A percentile compares a stretch with the other conserved stretches of the same genome.
phyloP scores from a whole-genome alignment of 805 yeast genomes.

The Ogataea glucozyma region DNA sequence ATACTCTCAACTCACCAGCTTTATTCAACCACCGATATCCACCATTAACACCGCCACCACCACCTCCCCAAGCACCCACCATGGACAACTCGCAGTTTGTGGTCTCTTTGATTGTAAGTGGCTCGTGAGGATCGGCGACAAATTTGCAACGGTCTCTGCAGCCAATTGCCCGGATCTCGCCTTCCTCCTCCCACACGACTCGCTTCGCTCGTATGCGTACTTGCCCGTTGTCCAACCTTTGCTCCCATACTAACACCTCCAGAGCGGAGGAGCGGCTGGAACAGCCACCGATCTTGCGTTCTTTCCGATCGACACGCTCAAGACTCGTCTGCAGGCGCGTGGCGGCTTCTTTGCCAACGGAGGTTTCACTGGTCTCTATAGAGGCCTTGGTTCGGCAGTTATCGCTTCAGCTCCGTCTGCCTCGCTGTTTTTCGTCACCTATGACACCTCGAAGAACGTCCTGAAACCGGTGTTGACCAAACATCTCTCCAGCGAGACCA shows the following conservation, averaged over 20 bases:
- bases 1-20: too few species aligned
- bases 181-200: constrained; percentile 15
- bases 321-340: constrained; percentile 91
- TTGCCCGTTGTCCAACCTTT: background rate
- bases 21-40: too few species aligned
- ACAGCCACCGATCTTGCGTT: constrained; percentile 92
- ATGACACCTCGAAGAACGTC: constrained; percentile 66
- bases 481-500: constrained; percentile 24
- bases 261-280: constrained; percentile 94
- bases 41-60: too few species aligned
- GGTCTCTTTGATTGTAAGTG: too few species aligned
- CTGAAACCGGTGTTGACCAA: constrained; percentile 24
- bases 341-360: constrained; percentile 95
- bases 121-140: background rate
- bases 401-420: constrained; percentile 94
- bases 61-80: too few species aligned
- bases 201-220: background rate
- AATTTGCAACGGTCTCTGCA: constrained; percentile 3
- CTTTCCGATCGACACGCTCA: constrained; percentile 94
- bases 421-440: constrained; percentile 75
- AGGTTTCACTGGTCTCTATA: constrained; percentile 87
- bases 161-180: constrained; percentile 13
- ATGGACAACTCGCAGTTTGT: too few species aligned
- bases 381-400: constrained; percentile 90
- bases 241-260: constrained; percentile 7